A percentile compares a stretch with the other conserved stretches of the same genome.
These are phyloP conservation scores for Papilionanthe hybrid DNA, from an alignment of 116 monocot genomes.

Conservation along the genomic window DNA sequence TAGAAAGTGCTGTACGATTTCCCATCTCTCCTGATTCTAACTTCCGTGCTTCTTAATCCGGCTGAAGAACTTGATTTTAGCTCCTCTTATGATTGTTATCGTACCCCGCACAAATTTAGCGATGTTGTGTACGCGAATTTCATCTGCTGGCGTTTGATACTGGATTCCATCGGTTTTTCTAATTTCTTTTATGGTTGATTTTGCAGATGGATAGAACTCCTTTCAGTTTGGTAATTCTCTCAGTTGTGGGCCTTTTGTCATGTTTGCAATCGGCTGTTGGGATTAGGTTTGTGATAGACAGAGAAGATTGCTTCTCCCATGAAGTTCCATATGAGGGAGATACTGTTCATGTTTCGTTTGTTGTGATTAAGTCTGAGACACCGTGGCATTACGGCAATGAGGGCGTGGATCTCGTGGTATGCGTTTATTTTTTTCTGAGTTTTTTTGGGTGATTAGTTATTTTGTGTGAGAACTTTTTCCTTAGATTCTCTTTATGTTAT, in stretches of 20 bases:
- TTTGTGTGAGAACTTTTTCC: background rate
- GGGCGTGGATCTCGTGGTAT: constrained; percentile 95
- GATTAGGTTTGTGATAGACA: constrained; percentile 87
- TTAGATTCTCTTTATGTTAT: background rate
- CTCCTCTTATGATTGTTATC: too few species aligned
- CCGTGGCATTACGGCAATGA: constrained; percentile 78
- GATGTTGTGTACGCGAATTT: too few species aligned
- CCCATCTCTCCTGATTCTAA: too few species aligned
- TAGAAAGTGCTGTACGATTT: too few species aligned
- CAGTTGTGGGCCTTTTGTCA: constrained; percentile 23
- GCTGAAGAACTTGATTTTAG: too few species aligned
- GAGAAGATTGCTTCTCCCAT: constrained; percentile 92
- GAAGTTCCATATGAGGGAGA: constrained; percentile 77
- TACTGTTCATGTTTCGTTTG: constrained; percentile 80
- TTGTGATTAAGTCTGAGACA: constrained; percentile 81
- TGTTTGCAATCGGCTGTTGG: constrained; percentile 32
- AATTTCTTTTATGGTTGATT: background rate
- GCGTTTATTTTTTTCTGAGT: constrained; percentile 5
- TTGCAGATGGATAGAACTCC: constrained; percentile 23
- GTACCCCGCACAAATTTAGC: too few species aligned
- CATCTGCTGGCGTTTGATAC: too few species aligned
- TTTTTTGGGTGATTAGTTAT: background rate
- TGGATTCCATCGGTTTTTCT: too few species aligned
- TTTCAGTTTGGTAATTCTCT: constrained; percentile 12
- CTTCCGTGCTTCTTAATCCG: too few species aligned